Conservation (phyloP, 495 filamentous ascomycete species). For the Articulospora tetracladia region DNA sequence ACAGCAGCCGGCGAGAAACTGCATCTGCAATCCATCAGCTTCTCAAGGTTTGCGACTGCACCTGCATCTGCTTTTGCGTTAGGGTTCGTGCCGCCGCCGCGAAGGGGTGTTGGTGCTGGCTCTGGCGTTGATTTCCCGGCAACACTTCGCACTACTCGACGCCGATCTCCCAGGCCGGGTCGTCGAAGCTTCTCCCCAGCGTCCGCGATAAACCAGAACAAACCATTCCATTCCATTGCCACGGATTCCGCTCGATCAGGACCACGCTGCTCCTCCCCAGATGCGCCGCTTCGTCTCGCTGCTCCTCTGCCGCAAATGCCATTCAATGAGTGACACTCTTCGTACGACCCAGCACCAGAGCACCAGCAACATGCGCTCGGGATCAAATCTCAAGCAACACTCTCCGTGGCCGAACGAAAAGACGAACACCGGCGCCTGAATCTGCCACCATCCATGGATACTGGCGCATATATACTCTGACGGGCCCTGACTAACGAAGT, state of each 20-base stretch:
- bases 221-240: too few species aligned
- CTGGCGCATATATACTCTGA: neutral
- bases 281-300: too few species aligned
- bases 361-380: neutral
- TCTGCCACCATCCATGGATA: neutral
- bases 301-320: neutral
- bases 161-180: neutral
- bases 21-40: too few species aligned
- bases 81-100: neutral
- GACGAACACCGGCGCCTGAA: neutral
- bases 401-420: neutral
- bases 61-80: neutral
- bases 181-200: neutral
- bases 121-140: neutral
- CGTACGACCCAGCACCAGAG: neutral
- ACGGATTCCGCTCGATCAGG: too few species aligned
- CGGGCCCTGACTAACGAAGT: neutral
- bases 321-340: neutral
- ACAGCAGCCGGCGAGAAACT: too few species aligned
- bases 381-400: neutral
- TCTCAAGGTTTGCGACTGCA: too few species aligned
- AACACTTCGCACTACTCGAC: neutral
- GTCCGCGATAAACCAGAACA: neutral
- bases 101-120: neutral
- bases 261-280: too few species aligned